Evolutionary conservation across 306 rosid genomes (phyloP).

Genomic region (Fragaria iinumae): DNA sequence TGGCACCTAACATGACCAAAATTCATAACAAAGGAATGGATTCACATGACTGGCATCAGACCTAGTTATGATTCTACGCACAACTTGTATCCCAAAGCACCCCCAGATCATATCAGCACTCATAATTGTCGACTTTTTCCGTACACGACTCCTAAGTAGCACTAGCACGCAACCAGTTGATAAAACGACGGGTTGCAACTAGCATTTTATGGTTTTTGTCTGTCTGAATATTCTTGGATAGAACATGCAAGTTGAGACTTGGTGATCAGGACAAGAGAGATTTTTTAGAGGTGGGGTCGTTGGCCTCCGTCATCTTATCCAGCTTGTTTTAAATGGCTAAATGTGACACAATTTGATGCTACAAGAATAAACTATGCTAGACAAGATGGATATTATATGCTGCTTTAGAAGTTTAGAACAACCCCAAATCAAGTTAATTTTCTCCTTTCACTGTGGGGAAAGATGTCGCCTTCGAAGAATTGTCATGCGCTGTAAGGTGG

Average conservation of each 20-base stretch:
- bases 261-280: background rate
- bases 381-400: background rate
- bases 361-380: background rate
- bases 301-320: background rate
- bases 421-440: background rate
- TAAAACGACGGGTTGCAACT: constrained; percentile 1
- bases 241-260: constrained; percentile 11
- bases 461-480: background rate
- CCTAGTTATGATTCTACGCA: background rate
- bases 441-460: background rate
- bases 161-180: background rate
- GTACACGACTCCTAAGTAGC: background rate
- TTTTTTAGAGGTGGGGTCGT: background rate
- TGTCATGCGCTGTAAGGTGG: background rate
- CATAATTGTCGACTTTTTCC: background rate
- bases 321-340: background rate
- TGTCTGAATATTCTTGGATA: background rate
- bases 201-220: background rate
- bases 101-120: background rate
- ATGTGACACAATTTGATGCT: background rate
- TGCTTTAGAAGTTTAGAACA: background rate
- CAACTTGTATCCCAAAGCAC: background rate
- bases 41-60: background rate
- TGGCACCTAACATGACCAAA: background rate
- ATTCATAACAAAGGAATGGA: background rate